phyloP scores from a whole-genome alignment of 345 rosid genomes.

The Reutealis trisperma region DNA sequence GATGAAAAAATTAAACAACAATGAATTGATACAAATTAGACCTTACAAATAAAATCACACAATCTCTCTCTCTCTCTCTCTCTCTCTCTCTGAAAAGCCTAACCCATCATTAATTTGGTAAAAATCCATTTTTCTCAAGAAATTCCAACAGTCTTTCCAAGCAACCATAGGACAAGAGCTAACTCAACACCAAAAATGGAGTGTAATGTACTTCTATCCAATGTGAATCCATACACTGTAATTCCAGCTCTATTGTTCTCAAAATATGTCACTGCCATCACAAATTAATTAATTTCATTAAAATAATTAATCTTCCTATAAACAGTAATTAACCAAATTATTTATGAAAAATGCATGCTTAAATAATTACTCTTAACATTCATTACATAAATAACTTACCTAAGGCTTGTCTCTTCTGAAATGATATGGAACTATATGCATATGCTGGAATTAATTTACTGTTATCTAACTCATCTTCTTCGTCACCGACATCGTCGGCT shows the following conservation, averaged over 20 bases:
- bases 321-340: not conserved
- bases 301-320: too few species aligned
- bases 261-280: constrained; percentile 71
- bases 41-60: not conserved
- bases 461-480: constrained; percentile 88
- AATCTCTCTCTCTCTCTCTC: not conserved
- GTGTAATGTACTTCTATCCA: constrained; percentile 78
- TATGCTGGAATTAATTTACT: constrained; percentile 61
- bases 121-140: constrained; percentile 34
- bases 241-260: constrained; percentile 94
- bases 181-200: constrained; percentile 81
- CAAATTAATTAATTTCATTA: not conserved
- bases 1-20: not conserved
- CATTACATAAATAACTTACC: constrained; percentile 42
- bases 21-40: not conserved
- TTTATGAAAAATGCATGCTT: not conserved
- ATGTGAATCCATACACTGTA: constrained; percentile 75
- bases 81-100: not conserved
- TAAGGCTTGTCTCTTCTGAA: constrained; percentile 89
- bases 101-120: not conserved
- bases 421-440: constrained; percentile 74
- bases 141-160: constrained; percentile 82
- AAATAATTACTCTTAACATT: too few species aligned
- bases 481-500: constrained; percentile 59
- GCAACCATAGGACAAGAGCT: constrained; percentile 87